phyloP scores from a whole-genome alignment of 352 stramenopile species.

The Globisporangium takayamanum region DNA sequence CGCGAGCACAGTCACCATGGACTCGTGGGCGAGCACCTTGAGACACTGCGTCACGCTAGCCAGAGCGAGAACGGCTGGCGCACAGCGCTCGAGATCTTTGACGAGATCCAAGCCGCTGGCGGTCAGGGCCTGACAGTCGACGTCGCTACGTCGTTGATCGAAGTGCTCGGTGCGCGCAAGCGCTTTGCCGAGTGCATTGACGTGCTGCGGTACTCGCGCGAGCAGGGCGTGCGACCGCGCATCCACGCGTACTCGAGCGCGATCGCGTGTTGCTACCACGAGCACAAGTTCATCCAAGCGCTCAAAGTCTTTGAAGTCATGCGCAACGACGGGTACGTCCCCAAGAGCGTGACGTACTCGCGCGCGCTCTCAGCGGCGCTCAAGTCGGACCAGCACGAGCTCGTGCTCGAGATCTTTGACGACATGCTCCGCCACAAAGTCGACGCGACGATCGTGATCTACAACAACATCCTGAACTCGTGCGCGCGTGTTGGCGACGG shows the following conservation, averaged over 20 bases:
- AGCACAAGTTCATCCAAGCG: constrained; percentile 56
- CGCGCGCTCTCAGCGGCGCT: constrained; percentile 75
- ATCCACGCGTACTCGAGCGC: constrained; percentile 80
- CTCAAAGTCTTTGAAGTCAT: constrained; percentile 85
- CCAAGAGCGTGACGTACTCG: constrained; percentile 77
- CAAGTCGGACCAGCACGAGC: constrained; percentile 69
- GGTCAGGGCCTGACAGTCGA: constrained; percentile 32
- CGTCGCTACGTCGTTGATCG: constrained; percentile 58
- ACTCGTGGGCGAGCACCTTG: constrained; percentile 10
- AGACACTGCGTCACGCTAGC: constrained; percentile 10
- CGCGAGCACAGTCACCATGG: background rate
- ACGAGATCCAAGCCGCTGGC: constrained; percentile 29
- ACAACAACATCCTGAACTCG: constrained; percentile 85
- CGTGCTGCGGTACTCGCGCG: constrained; percentile 54
- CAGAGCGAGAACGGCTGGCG: constrained; percentile 16
- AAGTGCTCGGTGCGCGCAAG: constrained; percentile 40
- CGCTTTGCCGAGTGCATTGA: constrained; percentile 51
- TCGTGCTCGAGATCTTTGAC: constrained; percentile 87
- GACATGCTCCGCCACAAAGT: constrained; percentile 76
- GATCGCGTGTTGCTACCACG: constrained; percentile 76
- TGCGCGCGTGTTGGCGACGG: constrained; percentile 67
- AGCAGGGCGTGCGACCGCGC: constrained; percentile 61
- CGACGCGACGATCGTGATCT: constrained; percentile 69
- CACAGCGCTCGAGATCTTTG: constrained; percentile 47
- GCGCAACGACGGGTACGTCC: constrained; percentile 78